phyloP scores from a whole-genome alignment of 805 yeast species.

The Starmerella floricola region DNA sequence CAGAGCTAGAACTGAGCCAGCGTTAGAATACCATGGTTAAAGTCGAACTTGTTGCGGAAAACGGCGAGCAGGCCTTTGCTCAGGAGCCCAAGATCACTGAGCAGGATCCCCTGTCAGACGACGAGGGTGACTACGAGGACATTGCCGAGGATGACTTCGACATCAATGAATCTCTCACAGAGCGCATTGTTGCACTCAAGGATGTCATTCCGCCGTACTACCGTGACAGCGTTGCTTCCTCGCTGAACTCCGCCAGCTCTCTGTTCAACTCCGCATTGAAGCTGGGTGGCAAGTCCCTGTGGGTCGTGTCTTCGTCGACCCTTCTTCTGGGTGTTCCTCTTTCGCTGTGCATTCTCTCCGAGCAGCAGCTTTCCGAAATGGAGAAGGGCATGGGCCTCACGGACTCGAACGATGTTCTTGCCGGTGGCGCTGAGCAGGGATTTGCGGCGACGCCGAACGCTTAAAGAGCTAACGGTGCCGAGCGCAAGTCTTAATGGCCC shows the following conservation, averaged over 20 bases:
- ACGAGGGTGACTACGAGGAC: constrained; percentile 36
- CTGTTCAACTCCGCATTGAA: constrained; percentile 37
- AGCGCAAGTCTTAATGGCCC: not conserved
- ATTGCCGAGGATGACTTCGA: constrained; percentile 52
- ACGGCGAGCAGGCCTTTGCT: constrained; percentile 27
- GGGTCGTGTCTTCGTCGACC: constrained; percentile 76
- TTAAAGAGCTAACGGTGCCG: too few relatives aligned
- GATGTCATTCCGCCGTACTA: constrained; percentile 85
- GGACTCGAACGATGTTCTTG: constrained; percentile 21
- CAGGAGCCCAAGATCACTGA: constrained; percentile 34
- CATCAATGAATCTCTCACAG: constrained; percentile 70
- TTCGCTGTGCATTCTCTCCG: constrained; percentile 76
- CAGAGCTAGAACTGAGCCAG: not conserved
- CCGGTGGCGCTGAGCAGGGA: constrained; percentile 31
- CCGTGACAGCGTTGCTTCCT: constrained; percentile 39
- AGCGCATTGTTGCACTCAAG: constrained; percentile 81
- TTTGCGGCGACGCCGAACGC: constrained; percentile 24
- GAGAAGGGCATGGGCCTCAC: constrained; percentile 63
- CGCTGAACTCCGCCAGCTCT: constrained; percentile 28
- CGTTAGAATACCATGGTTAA: constrained; percentile 45
- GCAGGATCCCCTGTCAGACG: constrained; percentile 27
- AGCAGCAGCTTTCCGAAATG: constrained; percentile 86
- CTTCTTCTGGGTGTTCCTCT: constrained; percentile 86
- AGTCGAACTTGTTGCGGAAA: constrained; percentile 60
- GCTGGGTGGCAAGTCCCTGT: constrained; percentile 63